These are phyloP conservation scores for Cystobasidium sp. DNA, from an alignment of 1,284 basidiomycete genomes.

Conservation along the genomic window DNA sequence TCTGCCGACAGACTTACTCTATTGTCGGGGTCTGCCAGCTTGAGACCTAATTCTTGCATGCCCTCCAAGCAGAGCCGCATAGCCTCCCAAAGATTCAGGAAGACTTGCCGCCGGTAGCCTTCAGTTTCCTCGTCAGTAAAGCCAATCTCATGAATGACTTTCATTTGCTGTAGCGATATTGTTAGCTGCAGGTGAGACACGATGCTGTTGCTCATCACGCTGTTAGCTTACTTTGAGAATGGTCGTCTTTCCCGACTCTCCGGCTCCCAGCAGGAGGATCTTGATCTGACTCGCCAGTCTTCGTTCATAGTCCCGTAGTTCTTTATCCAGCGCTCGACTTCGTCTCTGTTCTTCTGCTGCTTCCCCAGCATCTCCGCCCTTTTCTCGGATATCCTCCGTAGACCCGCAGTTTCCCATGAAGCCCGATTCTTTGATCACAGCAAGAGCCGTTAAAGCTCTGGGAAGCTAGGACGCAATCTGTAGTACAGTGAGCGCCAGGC, in stretches of 20 bases:
- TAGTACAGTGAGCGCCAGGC: too few relatives aligned
- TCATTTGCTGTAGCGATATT: slow-evolving; percentile 43
- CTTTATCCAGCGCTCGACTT: slow-evolving; percentile 49
- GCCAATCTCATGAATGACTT: slow-evolving; percentile 51
- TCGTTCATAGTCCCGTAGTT: slow-evolving; percentile 51
- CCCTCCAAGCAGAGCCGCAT: slow-evolving; percentile 81
- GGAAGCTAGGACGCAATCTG: too few relatives aligned
- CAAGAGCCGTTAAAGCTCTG: not conserved
- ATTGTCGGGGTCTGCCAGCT: slow-evolving; percentile 66
- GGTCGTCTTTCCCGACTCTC: slow-evolving; percentile 45
- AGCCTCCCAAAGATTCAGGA: slow-evolving; percentile 85
- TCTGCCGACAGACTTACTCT: slow-evolving; percentile 50
- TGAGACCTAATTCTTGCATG: slow-evolving; percentile 77
- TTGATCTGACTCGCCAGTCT: slow-evolving; percentile 51
- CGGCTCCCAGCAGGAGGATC: slow-evolving; percentile 48
- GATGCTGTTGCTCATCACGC: too few relatives aligned
- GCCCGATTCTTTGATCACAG: not conserved
- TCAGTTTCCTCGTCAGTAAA: slow-evolving; percentile 48
- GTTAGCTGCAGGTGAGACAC: too few relatives aligned
- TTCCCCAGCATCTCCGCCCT: not conserved
- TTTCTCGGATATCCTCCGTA: slow-evolving; percentile 6
- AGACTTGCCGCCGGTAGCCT: slow-evolving; percentile 76
- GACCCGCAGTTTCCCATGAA: slow-evolving; percentile 28
- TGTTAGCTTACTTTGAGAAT: slow-evolving; percentile 46
- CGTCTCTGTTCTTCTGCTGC: slow-evolving; percentile 16